phyloP scores from a whole-genome alignment of 1,284 basidiomycete genomes.

The Trametes pubescens region DNA sequence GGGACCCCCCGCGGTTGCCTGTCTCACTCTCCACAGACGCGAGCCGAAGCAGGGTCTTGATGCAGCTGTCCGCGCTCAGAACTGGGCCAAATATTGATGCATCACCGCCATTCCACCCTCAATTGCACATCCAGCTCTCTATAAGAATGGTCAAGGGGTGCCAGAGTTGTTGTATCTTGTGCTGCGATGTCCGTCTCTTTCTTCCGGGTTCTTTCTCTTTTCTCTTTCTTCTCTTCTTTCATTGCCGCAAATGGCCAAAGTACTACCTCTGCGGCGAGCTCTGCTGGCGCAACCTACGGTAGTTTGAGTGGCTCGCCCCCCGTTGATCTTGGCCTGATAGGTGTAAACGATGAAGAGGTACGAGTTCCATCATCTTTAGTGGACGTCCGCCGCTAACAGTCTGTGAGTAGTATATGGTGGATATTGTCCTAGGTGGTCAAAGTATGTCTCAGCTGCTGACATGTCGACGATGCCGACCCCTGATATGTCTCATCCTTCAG shows the following conservation, averaged over 20 bases:
- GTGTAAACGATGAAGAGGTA: not conserved
- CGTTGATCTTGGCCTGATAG: not conserved
- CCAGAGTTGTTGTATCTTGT: too few relatives aligned
- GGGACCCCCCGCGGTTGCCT: too few relatives aligned
- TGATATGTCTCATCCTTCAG: constrained; percentile 25
- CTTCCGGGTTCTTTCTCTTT: constrained; percentile 14
- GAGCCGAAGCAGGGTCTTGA: too few relatives aligned
- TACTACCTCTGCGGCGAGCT: not conserved
- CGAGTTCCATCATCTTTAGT: not conserved
- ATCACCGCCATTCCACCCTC: too few relatives aligned
- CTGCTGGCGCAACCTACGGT: constrained; percentile 9
- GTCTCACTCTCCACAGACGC: too few relatives aligned
- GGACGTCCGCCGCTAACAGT: not conserved
- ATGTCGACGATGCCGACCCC: not conserved
- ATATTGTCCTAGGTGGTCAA: constrained; percentile 20
- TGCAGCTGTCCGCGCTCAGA: too few relatives aligned
- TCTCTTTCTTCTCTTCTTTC: not conserved
- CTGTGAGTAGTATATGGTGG: constrained; percentile 12
- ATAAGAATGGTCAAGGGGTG: too few relatives aligned
- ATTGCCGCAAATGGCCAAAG: not conserved
- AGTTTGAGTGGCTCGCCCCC: not conserved
- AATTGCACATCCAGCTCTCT: too few relatives aligned
- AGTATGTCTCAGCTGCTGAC: constrained; percentile 6
- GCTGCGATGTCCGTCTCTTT: constrained; percentile 1
- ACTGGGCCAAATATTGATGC: too few relatives aligned